Evolutionary conservation across 306 rosid species (phyloP).

Genomic region (Cicer arietinum): DNA sequence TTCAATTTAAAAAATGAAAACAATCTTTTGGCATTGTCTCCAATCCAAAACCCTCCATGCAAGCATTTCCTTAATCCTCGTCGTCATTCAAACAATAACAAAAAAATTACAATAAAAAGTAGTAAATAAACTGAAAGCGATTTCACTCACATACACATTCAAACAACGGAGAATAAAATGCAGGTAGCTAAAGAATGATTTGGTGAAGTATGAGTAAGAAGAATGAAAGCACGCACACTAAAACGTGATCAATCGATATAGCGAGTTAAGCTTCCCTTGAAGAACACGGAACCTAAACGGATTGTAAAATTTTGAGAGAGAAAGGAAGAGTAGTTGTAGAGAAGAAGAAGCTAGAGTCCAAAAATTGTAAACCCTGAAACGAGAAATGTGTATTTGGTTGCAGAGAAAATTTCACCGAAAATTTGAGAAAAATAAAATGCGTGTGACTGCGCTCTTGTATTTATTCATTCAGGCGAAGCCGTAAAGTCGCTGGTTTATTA

Average conservation of each 20-base stretch:
- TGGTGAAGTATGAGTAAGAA: background rate
- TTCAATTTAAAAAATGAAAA: background rate
- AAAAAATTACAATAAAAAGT: background rate
- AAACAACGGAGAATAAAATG: slow-evolving; percentile 1
- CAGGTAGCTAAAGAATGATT: background rate
- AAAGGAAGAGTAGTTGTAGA: background rate
- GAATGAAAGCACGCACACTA: background rate
- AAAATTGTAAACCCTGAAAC: slow-evolving; percentile 9
- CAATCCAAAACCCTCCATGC: slow-evolving; percentile 9
- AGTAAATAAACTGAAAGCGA: background rate
- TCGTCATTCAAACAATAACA: background rate
- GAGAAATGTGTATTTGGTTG: slow-evolving; percentile 7
- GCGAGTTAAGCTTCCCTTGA: slow-evolving; percentile 26
- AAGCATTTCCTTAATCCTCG: background rate
- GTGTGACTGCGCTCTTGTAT: background rate
- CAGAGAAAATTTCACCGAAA: slow-evolving; percentile 7
- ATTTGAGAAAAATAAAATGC: background rate
- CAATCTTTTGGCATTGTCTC: background rate
- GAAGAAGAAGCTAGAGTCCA: background rate
- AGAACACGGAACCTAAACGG: slow-evolving; percentile 15
- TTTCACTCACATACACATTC: slow-evolving; percentile 33
- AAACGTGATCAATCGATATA: background rate
- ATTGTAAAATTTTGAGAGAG: background rate
- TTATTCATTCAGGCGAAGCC: background rate
- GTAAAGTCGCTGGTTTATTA: background rate